Evolutionary conservation across 2,329 filamentous ascomycete species (phyloP), one percentile per base, ranked within the genome.

Genomic region (Clarireedia homoeocarpa): DNA sequence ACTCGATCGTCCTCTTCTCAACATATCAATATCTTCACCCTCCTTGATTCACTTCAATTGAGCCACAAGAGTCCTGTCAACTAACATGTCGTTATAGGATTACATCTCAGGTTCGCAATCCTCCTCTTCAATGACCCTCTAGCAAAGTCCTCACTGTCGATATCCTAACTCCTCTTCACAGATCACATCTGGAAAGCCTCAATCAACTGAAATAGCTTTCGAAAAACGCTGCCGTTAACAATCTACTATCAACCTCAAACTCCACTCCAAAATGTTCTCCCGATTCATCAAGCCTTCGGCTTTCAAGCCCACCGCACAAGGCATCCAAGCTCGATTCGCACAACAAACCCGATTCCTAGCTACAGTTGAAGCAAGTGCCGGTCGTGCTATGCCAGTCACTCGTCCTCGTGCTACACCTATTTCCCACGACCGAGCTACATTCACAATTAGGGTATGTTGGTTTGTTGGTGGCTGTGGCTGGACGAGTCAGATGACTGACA

Each of bases 361-460:
- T 59, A 86, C 84, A 47, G 81, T 87, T 59, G 79, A 83, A 65
- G 83, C 81, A 65, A 89, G 83, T 74, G 84, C 82, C 69, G 83
- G 85, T 67, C 82, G 88, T 67, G 77, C 81, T 65, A 84, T 87
- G 76, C 83, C 86, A 61, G 72, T 75, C 38, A 75, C 74, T 57
- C 74, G 77, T 61, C 73, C 78, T 61, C 78, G 78, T 63, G 79
- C 82, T 59, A 91, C 85, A 62, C 83, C 85, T 58, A 83, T 83
- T 60, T 81, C 84, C 47, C 82, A 82, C 67, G 86, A 91, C 67
- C 81, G 89, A 67, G 94, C 94, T 61, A 97, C 94, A 58, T 89
- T 99, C 69, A 97, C 92, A 62, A 95, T 99, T 73, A 88, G 88
- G 75, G 87, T 90, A 78, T 55, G 82, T 48, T 6, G 49, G 51